Evolutionary conservation across 2,329 filamentous ascomycete genomes (phyloP), one percentile per base, ranked within the genome.

Genomic region (Tolypocladium ophioglossoides): DNA sequence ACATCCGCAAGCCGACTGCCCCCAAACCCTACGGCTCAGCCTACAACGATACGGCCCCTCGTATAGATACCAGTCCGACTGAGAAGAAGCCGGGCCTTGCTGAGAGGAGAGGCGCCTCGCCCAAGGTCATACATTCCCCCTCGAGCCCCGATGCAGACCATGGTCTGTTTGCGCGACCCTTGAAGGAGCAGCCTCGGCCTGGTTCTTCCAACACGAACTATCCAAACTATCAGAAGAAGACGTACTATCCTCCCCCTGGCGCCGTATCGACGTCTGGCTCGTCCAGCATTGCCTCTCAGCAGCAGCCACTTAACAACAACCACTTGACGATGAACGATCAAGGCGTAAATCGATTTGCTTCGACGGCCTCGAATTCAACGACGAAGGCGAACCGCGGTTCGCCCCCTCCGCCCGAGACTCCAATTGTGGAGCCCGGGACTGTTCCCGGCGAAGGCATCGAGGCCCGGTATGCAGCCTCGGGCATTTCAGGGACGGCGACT

Each of bases 361-460:
- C 92, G 2, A 95, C 89, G 9, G 91, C 92, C 16, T 97, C 94
- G 0, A 95, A 85, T 14, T 95, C 91, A 2, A 99, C 94, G 1
- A 96, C 92, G 2, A 84, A 89, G 59, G 94, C 94, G 22, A 91
- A 88, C 65, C 82, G 94, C 62, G 94, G 94, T 46, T 97, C 92
- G 32, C 94, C 94, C 6, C 92, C 94, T 5, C 94, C 94, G 1
- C 94, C 94, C 10, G 92, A 97, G 68, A 97, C 94, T 0, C 90
- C 94, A 35, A 79, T 92, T 57, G 80, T 87, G 34, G 87, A 86
- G 41, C 88, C 87, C 1, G 84, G 82, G 20, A 77, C 76, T 52
- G 77, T 84, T n/a, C 83, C 86, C 2, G 83, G 84, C 53, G 89
- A 87, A 41, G 89, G 89, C 54, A 96, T 96, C 62, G 91, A 96